Evolutionary conservation across 352 stramenopile species (phyloP), one percentile per base, ranked within the genome.

Genomic region (Globisporangium solare): DNA sequence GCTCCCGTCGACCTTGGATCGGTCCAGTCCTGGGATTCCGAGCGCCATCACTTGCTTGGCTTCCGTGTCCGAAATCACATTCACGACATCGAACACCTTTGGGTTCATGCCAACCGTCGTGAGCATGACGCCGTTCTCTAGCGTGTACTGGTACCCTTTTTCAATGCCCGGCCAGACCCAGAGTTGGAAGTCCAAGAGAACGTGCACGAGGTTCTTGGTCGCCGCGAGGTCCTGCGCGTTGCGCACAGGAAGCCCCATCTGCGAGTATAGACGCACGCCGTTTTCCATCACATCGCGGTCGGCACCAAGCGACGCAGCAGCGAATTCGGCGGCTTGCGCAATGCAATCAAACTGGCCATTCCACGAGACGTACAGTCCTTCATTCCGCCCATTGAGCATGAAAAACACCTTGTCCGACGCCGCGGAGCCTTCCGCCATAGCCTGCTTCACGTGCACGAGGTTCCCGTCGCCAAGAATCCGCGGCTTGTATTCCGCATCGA

Each of bases 301-400:
- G 8, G 81, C 81, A 24, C 83, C 83, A 14, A 94, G 71, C 74
- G 68, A 79, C 14, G 47, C 45, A 3, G 81, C 83, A 3, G 81
- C 83, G 8, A 72, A 37, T 32, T 76, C 50, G 0, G 79, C 79
- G 3, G 75, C 69, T 21, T 67, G 55, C 2, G 61, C 61, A 17
- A 92, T 47, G 45, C 83, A 92, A 12, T 72, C 68, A 46, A 87
- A 89, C 37, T 89, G 57, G 14, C 83, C 76, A 57, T 89, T 92
- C 78, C 79, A 94, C 6, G 73, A 73, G 48, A 89, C 78, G 66
- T 91, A 92, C 49, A 94, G 54, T 8, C 83, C 83, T 32, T 91
- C 74, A 51, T 92, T 94, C 15, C 63, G 76, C 12, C 83, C 83
- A 51, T 94, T 94, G 61, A 94, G 79, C 75, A 94, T 84, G 67